Conservation (phyloP, 2,329 filamentous ascomycete species). For the Sporothrix inflata region DNA sequence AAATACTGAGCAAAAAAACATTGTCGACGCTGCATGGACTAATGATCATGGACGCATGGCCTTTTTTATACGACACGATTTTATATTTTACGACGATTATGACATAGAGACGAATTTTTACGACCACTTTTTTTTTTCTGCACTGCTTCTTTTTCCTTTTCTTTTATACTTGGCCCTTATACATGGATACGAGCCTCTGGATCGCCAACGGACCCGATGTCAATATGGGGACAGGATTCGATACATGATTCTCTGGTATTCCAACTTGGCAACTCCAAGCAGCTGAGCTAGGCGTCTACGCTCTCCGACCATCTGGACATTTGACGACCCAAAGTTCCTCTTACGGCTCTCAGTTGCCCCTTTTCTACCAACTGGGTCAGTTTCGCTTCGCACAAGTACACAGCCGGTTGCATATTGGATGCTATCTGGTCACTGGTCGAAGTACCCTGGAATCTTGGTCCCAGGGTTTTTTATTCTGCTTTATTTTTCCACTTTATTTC, state of each 20-base stretch:
- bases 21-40: not conserved
- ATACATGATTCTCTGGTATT: not conserved
- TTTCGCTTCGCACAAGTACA: not conserved
- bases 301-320: not conserved
- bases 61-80: slow-evolving; percentile 20
- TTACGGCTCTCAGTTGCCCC: not conserved
- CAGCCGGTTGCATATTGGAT: not conserved
- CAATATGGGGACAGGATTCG: not conserved
- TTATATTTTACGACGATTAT: slow-evolving; percentile 23
- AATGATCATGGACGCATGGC: slow-evolving; percentile 9
- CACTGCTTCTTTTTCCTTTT: not conserved
- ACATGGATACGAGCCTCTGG: not conserved
- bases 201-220: not conserved
- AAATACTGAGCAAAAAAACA: slow-evolving; percentile 5
- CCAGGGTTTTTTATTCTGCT: not conserved
- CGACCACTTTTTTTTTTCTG: slow-evolving; percentile 3
- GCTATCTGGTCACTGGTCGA: not conserved
- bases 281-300: not conserved
- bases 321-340: not conserved
- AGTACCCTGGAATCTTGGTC: not conserved
- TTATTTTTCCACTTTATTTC: not conserved
- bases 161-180: not conserved
- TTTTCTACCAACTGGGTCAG: not conserved
- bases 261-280: not conserved
- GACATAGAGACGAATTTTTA: slow-evolving; percentile 30